Percentiles rank a stretch among this genome's conserved stretches.
phyloP scores from a whole-genome alignment of 345 rosid species.

The Abelmoschus esculentus region DNA sequence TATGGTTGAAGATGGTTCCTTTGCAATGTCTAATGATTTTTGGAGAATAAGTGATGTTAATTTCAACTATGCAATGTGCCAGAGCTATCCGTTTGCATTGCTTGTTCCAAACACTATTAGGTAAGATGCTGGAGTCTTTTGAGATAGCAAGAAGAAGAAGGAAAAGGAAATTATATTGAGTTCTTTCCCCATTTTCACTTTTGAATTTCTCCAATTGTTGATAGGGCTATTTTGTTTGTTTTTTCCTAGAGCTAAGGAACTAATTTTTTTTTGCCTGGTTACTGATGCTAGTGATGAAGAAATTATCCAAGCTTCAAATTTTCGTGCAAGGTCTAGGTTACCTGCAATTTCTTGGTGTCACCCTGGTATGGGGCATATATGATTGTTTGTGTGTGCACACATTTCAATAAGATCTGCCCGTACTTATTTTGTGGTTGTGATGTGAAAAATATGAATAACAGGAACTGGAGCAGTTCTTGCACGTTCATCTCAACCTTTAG shows the following conservation, averaged over 20 bases:
- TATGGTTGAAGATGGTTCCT: constrained; percentile 64
- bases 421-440: constrained; percentile 17
- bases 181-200: constrained; percentile 10
- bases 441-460: constrained; percentile 25
- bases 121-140: constrained; percentile 33
- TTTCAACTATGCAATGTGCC: constrained; percentile 59
- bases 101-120: constrained; percentile 77
- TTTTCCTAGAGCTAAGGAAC: constrained; percentile 10
- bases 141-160: constrained; percentile 5
- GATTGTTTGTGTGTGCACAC: background rate
- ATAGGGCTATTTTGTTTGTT: background rate
- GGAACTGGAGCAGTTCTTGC: constrained; percentile 95
- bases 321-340: constrained; percentile 81
- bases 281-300: constrained; percentile 63
- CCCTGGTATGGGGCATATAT: constrained; percentile 51
- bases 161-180: background rate
- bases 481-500: constrained; percentile 96
- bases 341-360: constrained; percentile 96
- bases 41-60: constrained; percentile 87
- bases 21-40: constrained; percentile 57
- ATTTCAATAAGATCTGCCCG: constrained; percentile 7
- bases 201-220: background rate
- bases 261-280: constrained; percentile 15
- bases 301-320: constrained; percentile 72
- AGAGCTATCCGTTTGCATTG: constrained; percentile 85